Conservation (phyloP, 2,329 filamentous ascomycete species). For the Stagonosporopsis rhizophila region DNA sequence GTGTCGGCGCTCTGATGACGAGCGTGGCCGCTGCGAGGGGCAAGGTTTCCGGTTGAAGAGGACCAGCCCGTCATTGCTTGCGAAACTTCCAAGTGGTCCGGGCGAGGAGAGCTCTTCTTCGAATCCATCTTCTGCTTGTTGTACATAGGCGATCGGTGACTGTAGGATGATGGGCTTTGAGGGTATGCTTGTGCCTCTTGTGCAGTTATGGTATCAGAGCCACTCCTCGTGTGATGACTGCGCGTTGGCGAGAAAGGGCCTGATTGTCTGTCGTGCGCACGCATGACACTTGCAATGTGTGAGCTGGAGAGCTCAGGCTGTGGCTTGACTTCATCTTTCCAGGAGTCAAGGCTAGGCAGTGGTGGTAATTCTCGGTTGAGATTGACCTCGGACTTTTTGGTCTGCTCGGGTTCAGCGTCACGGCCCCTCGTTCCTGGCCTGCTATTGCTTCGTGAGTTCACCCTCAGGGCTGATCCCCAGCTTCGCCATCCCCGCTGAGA, state of each 20-base stretch:
- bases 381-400: conserved; percentile 48
- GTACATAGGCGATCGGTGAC: conserved; percentile 25
- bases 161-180: conserved; percentile 10
- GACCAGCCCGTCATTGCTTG: conserved; percentile 39
- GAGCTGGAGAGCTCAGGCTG: conserved; percentile 30
- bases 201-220: conserved; percentile 39
- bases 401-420: conserved; percentile 29
- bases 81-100: conserved; percentile 16
- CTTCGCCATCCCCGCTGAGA: conserved; percentile 48
- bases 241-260: conserved; percentile 38
- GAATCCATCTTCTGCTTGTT: conserved; percentile 23
- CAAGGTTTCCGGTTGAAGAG: conserved; percentile 28
- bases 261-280: conserved; percentile 39
- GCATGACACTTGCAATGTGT: conserved; percentile 48
- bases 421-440: conserved; percentile 41
- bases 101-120: conserved; percentile 20
- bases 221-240: conserved; percentile 39
- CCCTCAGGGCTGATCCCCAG: conserved; percentile 47
- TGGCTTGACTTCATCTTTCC: conserved; percentile 36
- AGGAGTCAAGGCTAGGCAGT: conserved; percentile 54
- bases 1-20: conserved; percentile 25
- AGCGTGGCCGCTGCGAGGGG: conserved; percentile 22
- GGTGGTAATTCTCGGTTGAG: conserved; percentile 58
- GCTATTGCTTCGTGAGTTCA: conserved; percentile 43
- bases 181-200: conserved; percentile 32